These are phyloP conservation scores for Andrographis paniculata DNA, from an alignment of 305 asterid genomes.

Conservation along the genomic window DNA sequence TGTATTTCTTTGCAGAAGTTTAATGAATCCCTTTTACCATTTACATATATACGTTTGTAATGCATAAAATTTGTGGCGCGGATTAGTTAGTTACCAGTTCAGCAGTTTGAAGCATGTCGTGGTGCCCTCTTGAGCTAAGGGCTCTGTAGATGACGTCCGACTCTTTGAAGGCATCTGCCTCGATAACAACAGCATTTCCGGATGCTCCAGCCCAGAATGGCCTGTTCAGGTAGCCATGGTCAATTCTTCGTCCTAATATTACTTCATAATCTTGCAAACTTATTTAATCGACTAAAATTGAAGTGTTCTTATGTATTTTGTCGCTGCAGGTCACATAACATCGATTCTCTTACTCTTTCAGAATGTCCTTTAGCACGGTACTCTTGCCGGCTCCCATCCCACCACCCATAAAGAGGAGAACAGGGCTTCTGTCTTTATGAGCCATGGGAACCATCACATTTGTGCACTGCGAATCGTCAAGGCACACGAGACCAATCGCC, in stretches of 20 bases:
- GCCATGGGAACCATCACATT: slow-evolving; percentile 99
- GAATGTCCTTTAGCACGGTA: slow-evolving; percentile 86
- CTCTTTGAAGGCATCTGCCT: slow-evolving; percentile 97
- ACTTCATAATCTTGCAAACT: slow-evolving; percentile 2
- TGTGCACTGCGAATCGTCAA: slow-evolving; percentile 88
- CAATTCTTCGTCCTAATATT: neutral
- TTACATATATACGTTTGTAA: too few relatives aligned
- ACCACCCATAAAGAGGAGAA: slow-evolving; percentile 97
- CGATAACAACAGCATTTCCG: slow-evolving; percentile 80
- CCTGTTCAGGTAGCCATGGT: slow-evolving; percentile 26
- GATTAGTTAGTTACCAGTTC: slow-evolving; percentile 49
- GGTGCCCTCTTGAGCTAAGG: slow-evolving; percentile 88
- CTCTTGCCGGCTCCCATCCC: slow-evolving; percentile 99
- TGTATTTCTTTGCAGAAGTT: too few relatives aligned
- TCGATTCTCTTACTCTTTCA: slow-evolving; percentile 71
- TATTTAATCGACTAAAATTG: too few relatives aligned
- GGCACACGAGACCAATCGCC: slow-evolving; percentile 78
- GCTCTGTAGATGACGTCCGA: slow-evolving; percentile 90
- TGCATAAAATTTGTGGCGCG: too few relatives aligned
- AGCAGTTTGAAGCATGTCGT: slow-evolving; percentile 90
- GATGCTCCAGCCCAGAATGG: slow-evolving; percentile 97
- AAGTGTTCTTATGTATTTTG: too few relatives aligned
- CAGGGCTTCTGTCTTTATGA: slow-evolving; percentile 87
- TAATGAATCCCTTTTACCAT: too few relatives aligned
- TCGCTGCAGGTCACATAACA: slow-evolving; percentile 6